Percentiles rank a stretch among this genome's conserved stretches.
phyloP scores from a whole-genome alignment of 352 stramenopile genomes.

The Aphanomyces astaci region DNA sequence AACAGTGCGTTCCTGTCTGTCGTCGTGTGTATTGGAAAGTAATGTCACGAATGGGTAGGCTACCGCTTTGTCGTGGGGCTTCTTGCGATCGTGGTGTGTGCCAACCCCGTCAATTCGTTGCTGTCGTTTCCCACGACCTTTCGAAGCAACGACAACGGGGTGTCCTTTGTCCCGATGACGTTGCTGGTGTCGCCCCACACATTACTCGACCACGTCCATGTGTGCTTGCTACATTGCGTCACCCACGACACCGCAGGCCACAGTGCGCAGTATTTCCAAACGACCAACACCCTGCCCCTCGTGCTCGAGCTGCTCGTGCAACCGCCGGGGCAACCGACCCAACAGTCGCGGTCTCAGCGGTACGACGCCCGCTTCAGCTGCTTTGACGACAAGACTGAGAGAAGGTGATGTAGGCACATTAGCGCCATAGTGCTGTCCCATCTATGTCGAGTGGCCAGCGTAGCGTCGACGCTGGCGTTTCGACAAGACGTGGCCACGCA shows the following conservation, averaged over 20 bases:
- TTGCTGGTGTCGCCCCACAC: not conserved
- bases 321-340: not conserved
- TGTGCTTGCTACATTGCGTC: not conserved
- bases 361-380: slow-evolving; percentile 24
- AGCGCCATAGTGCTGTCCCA: slow-evolving; percentile 59
- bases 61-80: slow-evolving; percentile 41
- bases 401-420: slow-evolving; percentile 37
- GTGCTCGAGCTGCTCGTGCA: slow-evolving; percentile 46
- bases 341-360: slow-evolving; percentile 37
- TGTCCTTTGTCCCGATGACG: not conserved
- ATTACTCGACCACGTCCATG: not conserved
- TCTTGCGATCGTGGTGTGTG: slow-evolving; percentile 40
- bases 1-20: slow-evolving; percentile 15
- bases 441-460: slow-evolving; percentile 35
- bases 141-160: not conserved
- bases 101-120: slow-evolving; percentile 14
- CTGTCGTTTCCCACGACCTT: not conserved
- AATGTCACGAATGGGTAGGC: not conserved
- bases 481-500: slow-evolving; percentile 51
- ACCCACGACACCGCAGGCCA: not conserved
- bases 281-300: slow-evolving; percentile 34
- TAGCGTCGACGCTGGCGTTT: slow-evolving; percentile 39
- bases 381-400: not conserved
- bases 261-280: slow-evolving; percentile 35
- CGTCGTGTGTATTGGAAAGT: too few relatives aligned